A percentile compares a stretch with the other conserved stretches of the same genome.
Conservation (phyloP, 1,284 basidiomycete species). For the Boletus smithii region DNA sequence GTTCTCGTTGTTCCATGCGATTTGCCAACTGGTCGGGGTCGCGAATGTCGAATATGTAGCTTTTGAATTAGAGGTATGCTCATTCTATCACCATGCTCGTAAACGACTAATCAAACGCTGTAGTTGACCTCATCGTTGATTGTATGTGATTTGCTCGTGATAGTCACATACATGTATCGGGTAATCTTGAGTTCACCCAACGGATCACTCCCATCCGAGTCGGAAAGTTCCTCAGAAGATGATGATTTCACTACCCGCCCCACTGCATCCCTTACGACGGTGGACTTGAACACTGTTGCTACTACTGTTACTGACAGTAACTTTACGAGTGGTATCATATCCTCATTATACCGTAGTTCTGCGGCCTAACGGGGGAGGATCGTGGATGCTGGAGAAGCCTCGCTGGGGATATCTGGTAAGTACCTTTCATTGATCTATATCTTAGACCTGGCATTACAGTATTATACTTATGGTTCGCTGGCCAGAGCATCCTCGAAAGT, state of each 20-base stretch:
- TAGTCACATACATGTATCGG: constrained; percentile 2
- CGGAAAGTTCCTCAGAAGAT: background rate
- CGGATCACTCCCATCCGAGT: background rate
- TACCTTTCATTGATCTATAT: no score
- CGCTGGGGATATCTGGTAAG: no score
- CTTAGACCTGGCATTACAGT: no score
- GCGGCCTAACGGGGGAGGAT: background rate
- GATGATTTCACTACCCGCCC: background rate
- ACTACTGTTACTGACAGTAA: background rate
- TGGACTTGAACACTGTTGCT: background rate
- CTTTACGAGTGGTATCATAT: background rate
- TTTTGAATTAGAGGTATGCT: constrained; percentile 1
- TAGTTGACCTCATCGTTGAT: background rate
- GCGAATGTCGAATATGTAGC: background rate
- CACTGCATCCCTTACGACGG: background rate
- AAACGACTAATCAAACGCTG: background rate
- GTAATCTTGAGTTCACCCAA: background rate
- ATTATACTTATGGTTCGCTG: no score
- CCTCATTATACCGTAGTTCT: background rate
- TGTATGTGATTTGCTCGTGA: constrained; percentile 3
- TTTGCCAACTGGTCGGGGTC: background rate
- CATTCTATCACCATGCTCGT: no score
- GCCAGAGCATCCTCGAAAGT: no score
- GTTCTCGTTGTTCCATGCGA: background rate
- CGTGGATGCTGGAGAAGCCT: background rate